A percentile compares a stretch with the other conserved stretches of the same genome.
Conservation (phyloP, 116 monocot species). For the Cymodocea nodosa region DNA sequence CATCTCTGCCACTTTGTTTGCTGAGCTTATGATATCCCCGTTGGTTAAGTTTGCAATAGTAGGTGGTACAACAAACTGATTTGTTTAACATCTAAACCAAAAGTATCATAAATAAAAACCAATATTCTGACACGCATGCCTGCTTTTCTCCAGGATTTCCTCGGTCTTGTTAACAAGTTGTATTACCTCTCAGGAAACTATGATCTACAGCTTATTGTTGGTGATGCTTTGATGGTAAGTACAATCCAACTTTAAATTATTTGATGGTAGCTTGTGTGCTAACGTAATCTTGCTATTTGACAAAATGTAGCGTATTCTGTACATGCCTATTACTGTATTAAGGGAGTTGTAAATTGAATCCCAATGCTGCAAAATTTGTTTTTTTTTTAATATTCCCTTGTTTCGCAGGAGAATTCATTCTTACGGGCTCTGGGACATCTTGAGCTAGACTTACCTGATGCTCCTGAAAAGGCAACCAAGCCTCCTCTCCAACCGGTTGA, state of each 20-base stretch:
- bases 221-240: conserved; percentile 86
- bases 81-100: too few species aligned
- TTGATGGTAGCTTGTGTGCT: neutral
- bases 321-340: too few species aligned
- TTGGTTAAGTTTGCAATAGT: too few species aligned
- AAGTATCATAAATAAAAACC: too few species aligned
- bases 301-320: too few species aligned
- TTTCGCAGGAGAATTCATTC: conserved; percentile 83
- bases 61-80: too few species aligned
- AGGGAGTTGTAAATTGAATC: too few species aligned
- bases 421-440: conserved; percentile 45
- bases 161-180: conserved; percentile 81
- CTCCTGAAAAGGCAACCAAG: conserved; percentile 73
- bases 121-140: neutral
- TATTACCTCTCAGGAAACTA: conserved; percentile 94
- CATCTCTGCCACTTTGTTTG: too few species aligned
- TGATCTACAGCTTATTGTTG: conserved; percentile 71
- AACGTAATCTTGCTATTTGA: too few species aligned
- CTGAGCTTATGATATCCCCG: too few species aligned
- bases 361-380: too few species aligned
- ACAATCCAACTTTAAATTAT: neutral
- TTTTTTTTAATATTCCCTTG: conserved; percentile 1
- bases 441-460: conserved; percentile 75
- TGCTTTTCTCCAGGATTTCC: conserved; percentile 56
- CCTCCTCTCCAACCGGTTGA: conserved; percentile 63